Conservation (phyloP, 2,329 filamentous ascomycete species). For the Nothopassalora personata region DNA sequence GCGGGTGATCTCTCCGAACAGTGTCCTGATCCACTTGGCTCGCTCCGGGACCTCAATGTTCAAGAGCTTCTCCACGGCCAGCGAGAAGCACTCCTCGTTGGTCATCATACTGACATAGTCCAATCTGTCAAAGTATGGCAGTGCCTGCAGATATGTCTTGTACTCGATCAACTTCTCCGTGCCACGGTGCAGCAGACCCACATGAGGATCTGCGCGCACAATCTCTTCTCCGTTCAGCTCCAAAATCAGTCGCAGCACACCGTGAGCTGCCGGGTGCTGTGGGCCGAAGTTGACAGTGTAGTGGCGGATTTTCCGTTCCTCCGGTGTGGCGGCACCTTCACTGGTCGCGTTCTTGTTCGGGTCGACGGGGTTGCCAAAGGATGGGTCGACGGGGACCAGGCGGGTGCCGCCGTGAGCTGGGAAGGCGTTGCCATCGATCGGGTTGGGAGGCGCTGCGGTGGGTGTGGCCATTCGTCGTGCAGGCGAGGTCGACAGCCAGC, state of each 20-base stretch:
- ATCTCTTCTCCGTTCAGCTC: conserved; percentile 98
- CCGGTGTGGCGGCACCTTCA: conserved; percentile 43
- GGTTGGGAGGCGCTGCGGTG: conserved; percentile 27
- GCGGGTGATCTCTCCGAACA: conserved; percentile 94
- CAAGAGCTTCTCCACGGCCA: conserved; percentile 95
- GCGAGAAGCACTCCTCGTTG: conserved; percentile 94
- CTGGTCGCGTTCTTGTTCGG: conserved; percentile 42
- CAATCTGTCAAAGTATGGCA: conserved; percentile 97
- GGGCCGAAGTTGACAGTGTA: conserved; percentile 99
- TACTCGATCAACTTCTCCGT: conserved; percentile 99
- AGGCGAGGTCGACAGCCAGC: conserved; percentile 62
- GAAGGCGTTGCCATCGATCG: conserved; percentile 3
- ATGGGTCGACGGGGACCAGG: conserved; percentile 59
- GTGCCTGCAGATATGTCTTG: conserved; percentile 96
- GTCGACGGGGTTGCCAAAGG: conserved; percentile 52
- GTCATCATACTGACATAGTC: conserved; percentile 99
- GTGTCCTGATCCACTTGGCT: conserved; percentile 91
- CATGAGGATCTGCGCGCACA: conserved; percentile 90
- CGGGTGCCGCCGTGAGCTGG: conserved; percentile 50
- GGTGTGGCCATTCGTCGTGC: conserved; percentile 59
- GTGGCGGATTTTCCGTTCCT: conserved; percentile 84
- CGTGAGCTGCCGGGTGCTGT: conserved; percentile 97
- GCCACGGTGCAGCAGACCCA: conserved; percentile 89
- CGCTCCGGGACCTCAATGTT: conserved; percentile 94
- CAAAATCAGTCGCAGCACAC: conserved; percentile 93